phyloP scores from a whole-genome alignment of 129 eudicot species.

The Flaveria trinervia region DNA sequence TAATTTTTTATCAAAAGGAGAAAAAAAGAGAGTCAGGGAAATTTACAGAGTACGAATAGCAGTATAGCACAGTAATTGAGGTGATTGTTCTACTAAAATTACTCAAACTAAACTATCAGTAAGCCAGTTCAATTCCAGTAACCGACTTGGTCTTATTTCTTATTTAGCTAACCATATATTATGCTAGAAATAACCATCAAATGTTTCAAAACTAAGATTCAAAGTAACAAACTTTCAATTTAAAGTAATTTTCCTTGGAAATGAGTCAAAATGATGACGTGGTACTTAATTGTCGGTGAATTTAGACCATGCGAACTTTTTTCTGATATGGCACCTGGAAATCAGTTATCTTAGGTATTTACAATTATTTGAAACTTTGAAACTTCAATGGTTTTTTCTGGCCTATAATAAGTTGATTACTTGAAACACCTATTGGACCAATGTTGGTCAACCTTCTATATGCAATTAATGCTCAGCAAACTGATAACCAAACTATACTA shows the following conservation, averaged over 20 bases:
- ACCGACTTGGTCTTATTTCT: background rate
- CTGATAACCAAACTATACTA: background rate
- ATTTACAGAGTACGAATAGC: background rate
- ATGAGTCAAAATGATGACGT: background rate
- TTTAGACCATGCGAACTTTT: background rate
- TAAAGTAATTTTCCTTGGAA: background rate
- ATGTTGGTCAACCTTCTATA: background rate
- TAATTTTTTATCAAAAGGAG: conserved; percentile 1
- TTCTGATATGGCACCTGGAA: background rate
- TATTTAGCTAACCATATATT: background rate
- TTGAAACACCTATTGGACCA: background rate
- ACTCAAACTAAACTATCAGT: background rate
- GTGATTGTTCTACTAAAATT: background rate
- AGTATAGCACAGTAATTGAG: background rate
- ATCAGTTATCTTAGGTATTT: background rate
- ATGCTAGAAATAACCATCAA: conserved; percentile 1
- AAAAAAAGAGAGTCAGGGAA: background rate
- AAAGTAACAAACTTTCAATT: background rate
- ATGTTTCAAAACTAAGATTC: background rate
- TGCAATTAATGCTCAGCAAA: background rate
- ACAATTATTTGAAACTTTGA: background rate
- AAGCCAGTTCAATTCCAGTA: background rate
- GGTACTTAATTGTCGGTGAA: background rate
- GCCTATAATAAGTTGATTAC: background rate
- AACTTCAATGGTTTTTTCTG: background rate